phyloP scores from a whole-genome alignment of 257 asterid genomes.

The Lycium barbarum region DNA sequence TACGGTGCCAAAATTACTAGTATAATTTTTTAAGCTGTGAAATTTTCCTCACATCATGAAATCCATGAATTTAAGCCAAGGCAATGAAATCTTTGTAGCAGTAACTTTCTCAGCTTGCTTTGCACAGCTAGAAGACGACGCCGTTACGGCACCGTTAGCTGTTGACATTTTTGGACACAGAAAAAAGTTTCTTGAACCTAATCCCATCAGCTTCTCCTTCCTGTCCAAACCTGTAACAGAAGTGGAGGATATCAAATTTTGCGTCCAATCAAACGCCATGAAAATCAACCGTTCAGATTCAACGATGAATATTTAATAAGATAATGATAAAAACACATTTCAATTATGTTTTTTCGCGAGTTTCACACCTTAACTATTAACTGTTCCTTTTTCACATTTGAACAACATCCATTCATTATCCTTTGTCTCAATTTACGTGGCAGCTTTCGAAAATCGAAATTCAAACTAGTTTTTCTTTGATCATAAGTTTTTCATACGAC shows the following conservation, averaged over 20 bases:
- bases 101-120: constrained; percentile 53
- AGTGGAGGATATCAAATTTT: background rate
- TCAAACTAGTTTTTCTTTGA: too few relatives aligned
- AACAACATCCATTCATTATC: too few relatives aligned
- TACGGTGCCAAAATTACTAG: background rate
- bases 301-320: too few relatives aligned
- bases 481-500: too few relatives aligned
- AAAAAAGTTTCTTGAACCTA: constrained; percentile 90
- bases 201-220: constrained; percentile 57
- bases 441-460: too few relatives aligned
- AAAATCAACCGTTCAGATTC: background rate
- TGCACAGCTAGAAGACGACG: constrained; percentile 52
- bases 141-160: constrained; percentile 25
- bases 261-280: background rate
- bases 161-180: constrained; percentile 48
- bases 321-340: too few relatives aligned
- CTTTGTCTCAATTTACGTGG: too few relatives aligned
- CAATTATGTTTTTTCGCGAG: too few relatives aligned
- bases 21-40: background rate
- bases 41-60: constrained; percentile 49
- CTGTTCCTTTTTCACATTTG: too few relatives aligned
- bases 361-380: too few relatives aligned
- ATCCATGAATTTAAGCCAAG: constrained; percentile 73
- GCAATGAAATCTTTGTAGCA: constrained; percentile 35
- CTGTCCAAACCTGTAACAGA: constrained; percentile 61